A percentile compares a stretch with the other conserved stretches of the same genome.
Evolutionary conservation across 2,329 filamentous ascomycete genomes (phyloP).

Genomic region (Thielaviopsis musarum): DNA sequence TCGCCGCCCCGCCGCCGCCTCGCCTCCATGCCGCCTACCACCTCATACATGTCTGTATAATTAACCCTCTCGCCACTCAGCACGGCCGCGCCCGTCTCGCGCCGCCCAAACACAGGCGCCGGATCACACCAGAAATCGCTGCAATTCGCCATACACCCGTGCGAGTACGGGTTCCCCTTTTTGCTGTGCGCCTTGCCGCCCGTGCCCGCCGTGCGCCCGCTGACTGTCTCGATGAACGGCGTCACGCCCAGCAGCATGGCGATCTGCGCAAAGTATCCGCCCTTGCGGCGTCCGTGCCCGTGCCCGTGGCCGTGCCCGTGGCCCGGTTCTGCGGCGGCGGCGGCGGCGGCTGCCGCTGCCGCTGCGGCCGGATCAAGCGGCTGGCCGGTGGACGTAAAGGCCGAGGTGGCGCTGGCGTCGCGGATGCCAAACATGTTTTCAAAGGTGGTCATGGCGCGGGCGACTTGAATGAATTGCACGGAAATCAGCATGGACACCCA

Average conservation of each 20-base stretch:
- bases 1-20: constrained; percentile 30
- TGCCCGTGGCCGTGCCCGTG: constrained; percentile 26
- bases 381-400: constrained; percentile 62
- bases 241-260: constrained; percentile 76
- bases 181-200: constrained; percentile 27
- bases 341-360: constrained; percentile 26
- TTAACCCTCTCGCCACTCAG: constrained; percentile 67
- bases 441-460: constrained; percentile 84
- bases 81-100: constrained; percentile 57
- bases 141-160: constrained; percentile 75
- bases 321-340: constrained; percentile 25
- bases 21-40: constrained; percentile 50
- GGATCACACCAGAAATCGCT: constrained; percentile 94
- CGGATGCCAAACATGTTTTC: constrained; percentile 84
- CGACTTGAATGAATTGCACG: constrained; percentile 85
- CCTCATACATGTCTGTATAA: constrained; percentile 81
- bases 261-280: constrained; percentile 62
- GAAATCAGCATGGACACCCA: constrained; percentile 97
- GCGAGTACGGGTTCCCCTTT: constrained; percentile 67
- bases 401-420: constrained; percentile 47
- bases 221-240: constrained; percentile 83
- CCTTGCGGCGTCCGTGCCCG: constrained; percentile 33
- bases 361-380: constrained; percentile 49
- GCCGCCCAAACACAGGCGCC: constrained; percentile 59
- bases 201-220: constrained; percentile 43